Percentiles rank a stretch among this genome's conserved stretches.
phyloP scores from a whole-genome alignment of 106 monocot species.

The Dendrobium nobile region DNA sequence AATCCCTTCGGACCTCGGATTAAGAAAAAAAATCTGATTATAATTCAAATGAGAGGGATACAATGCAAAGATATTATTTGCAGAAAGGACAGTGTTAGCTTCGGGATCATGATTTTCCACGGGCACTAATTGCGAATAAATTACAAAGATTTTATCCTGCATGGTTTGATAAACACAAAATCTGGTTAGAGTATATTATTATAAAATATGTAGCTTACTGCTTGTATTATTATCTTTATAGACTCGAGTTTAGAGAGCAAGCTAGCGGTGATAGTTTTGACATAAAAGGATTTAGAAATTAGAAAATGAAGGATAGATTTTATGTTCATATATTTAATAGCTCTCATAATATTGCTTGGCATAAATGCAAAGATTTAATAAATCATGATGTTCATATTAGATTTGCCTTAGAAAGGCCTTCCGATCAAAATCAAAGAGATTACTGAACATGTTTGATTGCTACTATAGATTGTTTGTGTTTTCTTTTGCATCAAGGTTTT shows the following conservation, averaged over 20 bases:
- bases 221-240: not conserved
- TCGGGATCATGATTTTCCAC: too few relatives aligned
- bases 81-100: too few relatives aligned
- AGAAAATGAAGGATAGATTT: not conserved
- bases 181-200: slow-evolving; percentile 5
- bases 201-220: slow-evolving; percentile 1
- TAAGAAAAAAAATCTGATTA: too few relatives aligned
- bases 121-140: too few relatives aligned
- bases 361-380: slow-evolving; percentile 1
- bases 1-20: too few relatives aligned
- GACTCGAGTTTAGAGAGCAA: not conserved
- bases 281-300: not conserved
- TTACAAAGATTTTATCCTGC: too few relatives aligned
- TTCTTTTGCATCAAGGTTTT: not conserved
- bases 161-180: too few relatives aligned
- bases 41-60: too few relatives aligned
- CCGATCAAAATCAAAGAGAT: not conserved
- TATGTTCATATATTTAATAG: slow-evolving; percentile 1
- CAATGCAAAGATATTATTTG: too few relatives aligned
- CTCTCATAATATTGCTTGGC: not conserved
- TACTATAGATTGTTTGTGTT: not conserved
- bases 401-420: not conserved
- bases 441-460: not conserved
- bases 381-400: not conserved
- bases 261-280: not conserved